Percentiles rank a stretch among this genome's conserved stretches.
These are phyloP conservation scores for Botrytis pseudocinerea DNA, from an alignment of 2,329 filamentous ascomycete species.

Conservation along the genomic window DNA sequence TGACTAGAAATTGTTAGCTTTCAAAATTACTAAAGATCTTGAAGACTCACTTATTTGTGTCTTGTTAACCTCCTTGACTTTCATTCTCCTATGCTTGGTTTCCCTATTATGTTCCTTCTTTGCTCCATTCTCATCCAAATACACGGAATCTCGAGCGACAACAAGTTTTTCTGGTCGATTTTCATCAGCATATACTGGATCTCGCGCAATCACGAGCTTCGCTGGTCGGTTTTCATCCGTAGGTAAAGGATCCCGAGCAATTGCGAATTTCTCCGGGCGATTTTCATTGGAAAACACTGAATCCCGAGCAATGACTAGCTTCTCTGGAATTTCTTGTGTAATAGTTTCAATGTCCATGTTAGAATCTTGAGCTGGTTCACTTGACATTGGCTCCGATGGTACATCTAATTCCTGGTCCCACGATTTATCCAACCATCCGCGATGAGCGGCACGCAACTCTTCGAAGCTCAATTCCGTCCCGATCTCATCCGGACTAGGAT, in stretches of 20 bases:
- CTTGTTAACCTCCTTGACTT: slow-evolving; percentile 82
- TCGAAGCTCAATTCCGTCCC: slow-evolving; percentile 85
- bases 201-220: slow-evolving; percentile 41
- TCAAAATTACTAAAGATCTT: not conserved
- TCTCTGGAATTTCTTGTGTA: slow-evolving; percentile 40
- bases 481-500: slow-evolving; percentile 71
- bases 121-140: slow-evolving; percentile 58
- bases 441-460: slow-evolving; percentile 76
- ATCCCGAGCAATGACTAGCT: slow-evolving; percentile 40
- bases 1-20: slow-evolving; percentile 60
- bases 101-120: slow-evolving; percentile 49
- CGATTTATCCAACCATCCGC: slow-evolving; percentile 65
- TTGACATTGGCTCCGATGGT: slow-evolving; percentile 6
- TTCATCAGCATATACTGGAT: slow-evolving; percentile 54
- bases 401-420: slow-evolving; percentile 48
- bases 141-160: slow-evolving; percentile 42
- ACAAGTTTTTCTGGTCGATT: slow-evolving; percentile 47
- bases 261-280: slow-evolving; percentile 41
- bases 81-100: slow-evolving; percentile 66
- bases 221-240: slow-evolving; percentile 57
- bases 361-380: slow-evolving; percentile 26
- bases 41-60: slow-evolving; percentile 79
- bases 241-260: slow-evolving; percentile 43
- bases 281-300: slow-evolving; percentile 58
- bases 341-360: slow-evolving; percentile 31